Evolutionary conservation across 148 eudicot genomes (phyloP), one percentile per base, ranked within the genome.

Genomic region (Rhododendron henanense): DNA sequence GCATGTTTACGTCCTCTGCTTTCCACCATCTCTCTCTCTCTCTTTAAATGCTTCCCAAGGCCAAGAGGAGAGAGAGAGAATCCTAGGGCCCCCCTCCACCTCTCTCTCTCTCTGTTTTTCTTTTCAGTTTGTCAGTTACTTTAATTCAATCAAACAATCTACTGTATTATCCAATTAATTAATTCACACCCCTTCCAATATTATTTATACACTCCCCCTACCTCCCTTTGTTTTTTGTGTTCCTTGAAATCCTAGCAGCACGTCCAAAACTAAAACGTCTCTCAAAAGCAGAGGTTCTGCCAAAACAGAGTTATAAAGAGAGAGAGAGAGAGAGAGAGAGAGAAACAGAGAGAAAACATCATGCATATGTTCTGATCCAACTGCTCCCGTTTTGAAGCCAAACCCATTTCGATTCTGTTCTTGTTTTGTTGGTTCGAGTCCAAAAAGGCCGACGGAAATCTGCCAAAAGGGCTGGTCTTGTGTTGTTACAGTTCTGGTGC

Each of bases 1-100:
- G 92, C 90, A 90, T 93, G 92, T 86, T 63, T 90, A 88, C 90
- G 88, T 85, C 83, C 59, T 82, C 77, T 82, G 11, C 37, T 5
- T 55, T 75, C 47, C 79, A 1, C 81, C 78, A 10, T 15, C 15
- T 84, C 4, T 16, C 37, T 74, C 47, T 16, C 81, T 23, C 18
- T 75, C 25, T 86, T 90, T 86, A 88, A 75, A 67, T 90, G 87
- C 88, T 76, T 73, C 47, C 6, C 83, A 82, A 69, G 53, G 10
- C 16, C 19, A 19, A 77, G 21, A 2, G 31, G 39, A 50, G 25
- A 87, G 78, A 79, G 61, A 84, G 39, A 85, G 88, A 84, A 84
- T 81, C 87, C 81, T 82, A 78, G 86, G 81, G 71, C 33, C 10
- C 65, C n/a, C 76, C 50, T 65, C 74, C 35, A 15, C 71, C 85